These are phyloP conservation scores for Fraxinus angustifolia DNA, from an alignment of 305 asterid genomes.

Conservation along the genomic window DNA sequence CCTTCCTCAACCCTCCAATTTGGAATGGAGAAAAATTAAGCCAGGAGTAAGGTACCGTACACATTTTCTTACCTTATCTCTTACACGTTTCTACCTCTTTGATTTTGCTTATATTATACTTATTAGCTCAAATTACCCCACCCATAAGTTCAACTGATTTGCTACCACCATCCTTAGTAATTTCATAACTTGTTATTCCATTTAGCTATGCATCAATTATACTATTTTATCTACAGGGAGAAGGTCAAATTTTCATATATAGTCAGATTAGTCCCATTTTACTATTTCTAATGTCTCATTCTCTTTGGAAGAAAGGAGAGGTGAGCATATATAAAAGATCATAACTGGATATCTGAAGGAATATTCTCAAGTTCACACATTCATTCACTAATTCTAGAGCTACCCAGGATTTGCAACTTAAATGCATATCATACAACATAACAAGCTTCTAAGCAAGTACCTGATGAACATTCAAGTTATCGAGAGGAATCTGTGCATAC, in stretches of 20 bases:
- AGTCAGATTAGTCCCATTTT: neutral
- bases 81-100: neutral
- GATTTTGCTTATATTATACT: neutral
- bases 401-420: conserved; percentile 1
- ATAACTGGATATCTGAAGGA: neutral
- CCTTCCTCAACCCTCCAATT: neutral
- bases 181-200: neutral
- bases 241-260: neutral
- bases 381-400: conserved; percentile 12
- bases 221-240: neutral
- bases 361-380: neutral
- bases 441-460: conserved; percentile 28
- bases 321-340: neutral
- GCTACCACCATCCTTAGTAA: neutral
- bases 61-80: neutral
- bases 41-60: neutral
- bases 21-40: neutral
- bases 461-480: conserved; percentile 59
- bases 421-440: neutral
- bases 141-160: neutral
- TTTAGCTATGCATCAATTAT: neutral
- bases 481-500: conserved; percentile 59
- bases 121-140: neutral
- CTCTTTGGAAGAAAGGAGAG: neutral
- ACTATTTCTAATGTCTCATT: neutral